Conservation (phyloP, 1,284 basidiomycete species). For the Sporisorium exsertum region DNA sequence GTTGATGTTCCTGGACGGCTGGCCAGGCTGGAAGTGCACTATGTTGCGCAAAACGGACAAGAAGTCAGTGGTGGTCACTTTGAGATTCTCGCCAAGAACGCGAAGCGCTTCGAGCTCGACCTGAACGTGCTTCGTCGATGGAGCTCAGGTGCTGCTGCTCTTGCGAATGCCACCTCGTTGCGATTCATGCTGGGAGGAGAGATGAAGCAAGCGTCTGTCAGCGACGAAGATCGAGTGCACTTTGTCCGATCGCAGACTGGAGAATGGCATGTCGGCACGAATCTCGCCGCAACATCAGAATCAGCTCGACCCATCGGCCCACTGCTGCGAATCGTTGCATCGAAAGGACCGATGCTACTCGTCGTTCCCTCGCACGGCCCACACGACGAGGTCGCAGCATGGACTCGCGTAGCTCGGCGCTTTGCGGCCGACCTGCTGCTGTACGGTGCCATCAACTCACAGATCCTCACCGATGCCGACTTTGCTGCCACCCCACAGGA, state of each 20-base stretch:
- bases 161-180: conserved; percentile 2
- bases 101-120: conserved; percentile 20
- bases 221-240: background rate
- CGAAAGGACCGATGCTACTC: conserved; percentile 37
- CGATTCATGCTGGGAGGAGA: conserved; percentile 8
- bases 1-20: conserved; percentile 74
- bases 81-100: conserved; percentile 6
- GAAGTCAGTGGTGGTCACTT: background rate
- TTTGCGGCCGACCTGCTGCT: conserved; percentile 46
- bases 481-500: background rate
- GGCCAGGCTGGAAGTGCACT: conserved; percentile 34
- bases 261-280: conserved; percentile 4
- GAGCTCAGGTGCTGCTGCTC: background rate
- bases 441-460: conserved; percentile 42
- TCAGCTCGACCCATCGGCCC: conserved; percentile 37
- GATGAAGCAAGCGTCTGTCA: background rate
- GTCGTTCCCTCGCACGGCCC: conserved; percentile 25
- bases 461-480: conserved; percentile 39
- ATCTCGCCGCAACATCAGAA: background rate
- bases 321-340: conserved; percentile 30
- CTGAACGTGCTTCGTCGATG: conserved; percentile 6
- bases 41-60: background rate
- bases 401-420: conserved; percentile 22
- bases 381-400: conserved; percentile 10
- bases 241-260: conserved; percentile 2